Percentiles rank a stretch among this genome's conserved stretches.
These are phyloP conservation scores for Arxiozyma slooffiae DNA, from an alignment of 1,139 yeast genomes.

Conservation along the genomic window DNA sequence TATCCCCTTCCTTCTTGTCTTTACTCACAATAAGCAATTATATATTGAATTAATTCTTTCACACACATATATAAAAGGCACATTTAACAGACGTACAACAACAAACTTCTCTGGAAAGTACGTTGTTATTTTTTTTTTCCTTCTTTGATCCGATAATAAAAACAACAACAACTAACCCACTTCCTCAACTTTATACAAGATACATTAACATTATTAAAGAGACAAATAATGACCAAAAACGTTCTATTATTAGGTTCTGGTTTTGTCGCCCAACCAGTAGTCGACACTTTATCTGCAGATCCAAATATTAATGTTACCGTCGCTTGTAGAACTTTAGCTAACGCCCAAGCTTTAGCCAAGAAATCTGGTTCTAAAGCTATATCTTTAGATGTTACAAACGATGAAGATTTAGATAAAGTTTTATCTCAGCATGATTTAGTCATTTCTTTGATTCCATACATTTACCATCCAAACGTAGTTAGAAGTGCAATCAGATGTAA, in stretches of 20 bases:
- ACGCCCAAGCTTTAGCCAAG: conserved; percentile 73
- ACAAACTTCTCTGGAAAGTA: not conserved
- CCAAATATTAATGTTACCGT: conserved; percentile 83
- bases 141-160: not conserved
- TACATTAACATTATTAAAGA: not conserved
- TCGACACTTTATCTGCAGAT: conserved; percentile 75
- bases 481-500: conserved; percentile 85
- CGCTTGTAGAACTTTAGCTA: conserved; percentile 82
- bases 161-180: not conserved
- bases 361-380: conserved; percentile 72
- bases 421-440: conserved; percentile 75
- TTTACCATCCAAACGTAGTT: conserved; percentile 84
- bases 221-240: conserved; percentile 28
- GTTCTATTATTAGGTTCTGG: conserved; percentile 94
- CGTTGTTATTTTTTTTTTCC: not conserved
- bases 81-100: too few relatives aligned
- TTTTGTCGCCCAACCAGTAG: conserved; percentile 97
- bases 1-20: not conserved
- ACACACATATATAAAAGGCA: not conserved
- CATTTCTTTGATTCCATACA: conserved; percentile 92
- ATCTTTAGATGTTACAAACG: conserved; percentile 79
- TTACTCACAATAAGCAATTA: conserved; percentile 11
- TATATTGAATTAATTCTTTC: not conserved
- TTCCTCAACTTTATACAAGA: not conserved
- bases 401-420: conserved; percentile 62